Evolutionary conservation across 768 basidiomycete species (phyloP).

Genomic region (Trametes gibbosa): DNA sequence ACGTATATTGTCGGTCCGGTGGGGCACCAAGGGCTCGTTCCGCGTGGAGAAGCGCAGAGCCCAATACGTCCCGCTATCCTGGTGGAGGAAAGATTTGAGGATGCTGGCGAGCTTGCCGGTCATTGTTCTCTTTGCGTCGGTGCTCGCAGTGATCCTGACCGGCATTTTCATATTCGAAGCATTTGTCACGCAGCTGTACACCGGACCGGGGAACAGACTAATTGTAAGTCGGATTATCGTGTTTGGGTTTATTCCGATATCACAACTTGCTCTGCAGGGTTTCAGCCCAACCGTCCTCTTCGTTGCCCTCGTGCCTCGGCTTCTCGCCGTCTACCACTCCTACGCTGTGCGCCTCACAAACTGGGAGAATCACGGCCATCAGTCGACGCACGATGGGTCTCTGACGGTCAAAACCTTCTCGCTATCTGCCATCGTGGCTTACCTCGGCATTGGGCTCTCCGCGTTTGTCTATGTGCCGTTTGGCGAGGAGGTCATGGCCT

Average conservation of each 20-base stretch:
- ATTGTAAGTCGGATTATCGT: conserved; percentile 54
- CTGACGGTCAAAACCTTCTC: conserved; percentile 91
- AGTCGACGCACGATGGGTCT: conserved; percentile 71
- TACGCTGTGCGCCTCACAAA: conserved; percentile 68
- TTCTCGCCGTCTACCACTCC: conserved; percentile 70
- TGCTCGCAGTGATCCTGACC: conserved; percentile 70
- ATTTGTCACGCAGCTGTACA: conserved; percentile 85
- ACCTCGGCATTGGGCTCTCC: conserved; percentile 87
- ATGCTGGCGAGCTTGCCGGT: conserved; percentile 69
- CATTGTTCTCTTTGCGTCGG: conserved; percentile 67
- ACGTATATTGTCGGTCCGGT: conserved; percentile 75
- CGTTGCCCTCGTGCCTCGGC: conserved; percentile 72
- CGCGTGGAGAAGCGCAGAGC: conserved; percentile 72
- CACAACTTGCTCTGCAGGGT: conserved; percentile 40
- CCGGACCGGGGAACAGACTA: conserved; percentile 77
- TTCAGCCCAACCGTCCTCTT: conserved; percentile 86
- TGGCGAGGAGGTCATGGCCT: conserved; percentile 77
- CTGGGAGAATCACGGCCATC: conserved; percentile 91
- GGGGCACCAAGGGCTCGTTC: conserved; percentile 76
- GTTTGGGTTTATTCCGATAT: not conserved
- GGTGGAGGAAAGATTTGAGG: conserved; percentile 74
- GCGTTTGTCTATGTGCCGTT: conserved; percentile 96
- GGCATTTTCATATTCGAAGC: conserved; percentile 87
- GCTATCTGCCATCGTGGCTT: conserved; percentile 85
- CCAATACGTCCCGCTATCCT: conserved; percentile 48